Evolutionary conservation across 2,329 filamentous ascomycete species (phyloP).

Genomic region (Mariannaea elegans): DNA sequence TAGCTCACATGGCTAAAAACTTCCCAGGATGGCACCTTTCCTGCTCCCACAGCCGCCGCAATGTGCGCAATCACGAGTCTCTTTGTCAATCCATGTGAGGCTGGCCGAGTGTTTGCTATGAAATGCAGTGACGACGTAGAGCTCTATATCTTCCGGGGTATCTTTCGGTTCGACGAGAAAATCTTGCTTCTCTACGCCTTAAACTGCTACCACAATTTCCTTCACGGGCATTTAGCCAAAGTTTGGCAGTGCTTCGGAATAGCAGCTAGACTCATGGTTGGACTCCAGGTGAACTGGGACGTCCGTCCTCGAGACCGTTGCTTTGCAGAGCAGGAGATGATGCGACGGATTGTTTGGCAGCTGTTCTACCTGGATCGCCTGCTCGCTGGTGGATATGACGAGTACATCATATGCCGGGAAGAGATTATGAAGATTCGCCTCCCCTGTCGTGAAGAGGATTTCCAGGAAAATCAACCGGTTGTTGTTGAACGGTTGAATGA

Average conservation of each 20-base stretch:
- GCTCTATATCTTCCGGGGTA: conserved; percentile 50
- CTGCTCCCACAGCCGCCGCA: conserved; percentile 48
- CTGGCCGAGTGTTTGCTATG: conserved; percentile 47
- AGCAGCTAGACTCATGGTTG: conserved; percentile 48
- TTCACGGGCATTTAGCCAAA: conserved; percentile 49
- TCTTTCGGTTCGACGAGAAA: conserved; percentile 48
- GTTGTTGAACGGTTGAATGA: conserved; percentile 45
- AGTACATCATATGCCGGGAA: conserved; percentile 49
- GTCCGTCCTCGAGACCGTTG: conserved; percentile 39
- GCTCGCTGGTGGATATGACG: conserved; percentile 51
- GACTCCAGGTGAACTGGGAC: conserved; percentile 53
- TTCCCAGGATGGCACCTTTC: conserved; percentile 44
- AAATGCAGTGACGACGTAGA: conserved; percentile 52
- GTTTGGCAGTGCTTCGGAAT: conserved; percentile 52
- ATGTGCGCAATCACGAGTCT: conserved; percentile 50
- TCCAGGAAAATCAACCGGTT: conserved; percentile 44
- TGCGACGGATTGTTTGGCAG: conserved; percentile 50
- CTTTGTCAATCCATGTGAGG: conserved; percentile 46
- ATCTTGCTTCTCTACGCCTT: conserved; percentile 47
- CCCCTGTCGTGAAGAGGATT: conserved; percentile 47
- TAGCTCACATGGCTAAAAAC: too few relatives aligned
- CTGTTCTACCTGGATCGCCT: conserved; percentile 50
- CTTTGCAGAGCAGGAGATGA: conserved; percentile 48
- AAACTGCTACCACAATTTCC: conserved; percentile 48
- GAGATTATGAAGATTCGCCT: conserved; percentile 51